Evolutionary conservation across 352 stramenopile genomes (phyloP), one percentile per base, ranked within the genome.

Genomic region (Aphanomyces cochlioides): DNA sequence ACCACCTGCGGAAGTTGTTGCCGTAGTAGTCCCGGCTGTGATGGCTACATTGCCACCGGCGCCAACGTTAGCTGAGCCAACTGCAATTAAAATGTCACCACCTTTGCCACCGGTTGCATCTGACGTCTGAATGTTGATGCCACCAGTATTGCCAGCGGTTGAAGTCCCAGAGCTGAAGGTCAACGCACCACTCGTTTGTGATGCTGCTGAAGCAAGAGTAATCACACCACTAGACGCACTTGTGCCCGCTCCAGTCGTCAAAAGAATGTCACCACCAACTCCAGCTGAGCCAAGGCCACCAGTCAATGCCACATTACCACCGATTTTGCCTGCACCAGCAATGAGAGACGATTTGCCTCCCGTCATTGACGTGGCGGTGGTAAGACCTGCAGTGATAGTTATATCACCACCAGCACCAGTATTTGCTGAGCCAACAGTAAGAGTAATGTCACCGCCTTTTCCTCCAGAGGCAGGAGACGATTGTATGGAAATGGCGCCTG

Each of bases 161-260:
- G 75, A 61, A 38, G 63, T 21, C 4, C 73, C 77, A 58, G 80
- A 79, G n/a, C 69, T 77, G 10, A 90, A 66, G 0, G 69, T 72
- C 40, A 88, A 64, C 19, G 48, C 56, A 8, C 82, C 82, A 63
- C 80, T 88, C 7, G 73, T 48, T 63, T 41, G 76, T 12, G 73
- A 73, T 5, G 66, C 64, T 43, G 60, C 70, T 47, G 73, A 77
- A 5, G 57, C 45, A 8, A 79, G 48, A 19, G 73, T 69, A 2
- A 84, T 66, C 17, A 36, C 58, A 41, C 77, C 71, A 38, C 76
- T 79, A 12, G 61, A 48, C 36, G 45, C 70, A 41, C n/a, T 19
- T 39, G 69, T 66, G 59, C 77, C 80, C 21, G 61, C 66, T n/a
- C 82, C 82, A 56, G 75, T 88, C 38, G 74, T 77, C 8, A 89